phyloP scores from a whole-genome alignment of 108 stramenopile species.

The Skeletonema tropicum region DNA sequence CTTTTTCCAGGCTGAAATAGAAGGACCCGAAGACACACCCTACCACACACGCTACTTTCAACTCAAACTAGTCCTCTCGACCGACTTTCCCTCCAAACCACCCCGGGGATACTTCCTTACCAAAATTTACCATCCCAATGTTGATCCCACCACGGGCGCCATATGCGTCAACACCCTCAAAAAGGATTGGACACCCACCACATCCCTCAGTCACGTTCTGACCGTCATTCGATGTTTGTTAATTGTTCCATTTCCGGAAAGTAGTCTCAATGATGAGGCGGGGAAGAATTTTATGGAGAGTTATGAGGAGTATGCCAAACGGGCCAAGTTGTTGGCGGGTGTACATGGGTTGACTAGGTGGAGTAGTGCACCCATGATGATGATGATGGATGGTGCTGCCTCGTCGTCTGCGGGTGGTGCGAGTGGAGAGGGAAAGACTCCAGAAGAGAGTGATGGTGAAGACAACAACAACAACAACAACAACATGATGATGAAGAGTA shows the following conservation, averaged over 20 bases:
- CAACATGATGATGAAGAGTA: too few relatives aligned
- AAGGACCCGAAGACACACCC: slow-evolving; percentile 95
- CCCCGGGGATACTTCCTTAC: slow-evolving; percentile 98
- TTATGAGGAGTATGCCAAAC: slow-evolving; percentile 96
- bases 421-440: slow-evolving; percentile 1
- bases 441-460: neutral
- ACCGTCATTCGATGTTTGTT: slow-evolving; percentile 98
- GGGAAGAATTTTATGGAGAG: slow-evolving; percentile 98
- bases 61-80: slow-evolving; percentile 89
- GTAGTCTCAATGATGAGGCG: slow-evolving; percentile 98
- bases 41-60: slow-evolving; percentile 93
- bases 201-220: slow-evolving; percentile 92
- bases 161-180: slow-evolving; percentile 99
- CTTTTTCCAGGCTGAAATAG: slow-evolving; percentile 84
- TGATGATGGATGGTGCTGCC: neutral
- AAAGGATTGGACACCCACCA: slow-evolving; percentile 92
- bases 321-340: slow-evolving; percentile 92
- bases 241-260: slow-evolving; percentile 99
- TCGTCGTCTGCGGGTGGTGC: neutral
- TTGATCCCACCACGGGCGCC: slow-evolving; percentile 91
- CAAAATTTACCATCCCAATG: slow-evolving; percentile 99
- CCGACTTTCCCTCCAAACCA: slow-evolving; percentile 91
- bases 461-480: too few relatives aligned
- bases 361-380: slow-evolving; percentile 9
- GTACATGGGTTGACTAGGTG: slow-evolving; percentile 83